These are phyloP conservation scores for Calonectria naviculata DNA, from an alignment of 2,329 filamentous ascomycete species.

Conservation along the genomic window DNA sequence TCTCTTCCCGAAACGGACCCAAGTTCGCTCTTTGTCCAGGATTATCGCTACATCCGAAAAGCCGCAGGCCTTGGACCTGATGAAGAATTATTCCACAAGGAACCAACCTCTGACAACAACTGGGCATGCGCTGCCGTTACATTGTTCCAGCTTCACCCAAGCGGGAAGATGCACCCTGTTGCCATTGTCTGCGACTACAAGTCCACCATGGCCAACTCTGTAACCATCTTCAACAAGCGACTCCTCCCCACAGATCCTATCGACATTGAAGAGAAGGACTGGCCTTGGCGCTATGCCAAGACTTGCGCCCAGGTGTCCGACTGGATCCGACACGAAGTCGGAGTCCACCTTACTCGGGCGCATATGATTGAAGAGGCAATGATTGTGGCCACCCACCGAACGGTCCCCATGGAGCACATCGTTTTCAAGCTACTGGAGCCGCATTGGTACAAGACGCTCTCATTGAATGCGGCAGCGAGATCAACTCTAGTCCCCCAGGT, in stretches of 20 bases:
- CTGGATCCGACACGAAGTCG: constrained; percentile 60
- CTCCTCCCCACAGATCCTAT: constrained; percentile 44
- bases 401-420: constrained; percentile 53
- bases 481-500: constrained; percentile 56
- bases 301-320: constrained; percentile 59
- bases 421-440: constrained; percentile 56
- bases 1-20: constrained; percentile 41
- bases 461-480: constrained; percentile 60
- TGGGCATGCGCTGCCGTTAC: constrained; percentile 54
- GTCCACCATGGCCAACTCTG: constrained; percentile 53
- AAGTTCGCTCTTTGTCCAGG: constrained; percentile 53
- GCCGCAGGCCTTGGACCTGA: constrained; percentile 45
- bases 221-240: constrained; percentile 61
- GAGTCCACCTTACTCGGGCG: constrained; percentile 56
- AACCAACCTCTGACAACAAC: constrained; percentile 41
- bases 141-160: constrained; percentile 54
- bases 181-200: constrained; percentile 61
- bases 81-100: constrained; percentile 42
- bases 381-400: constrained; percentile 58
- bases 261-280: constrained; percentile 48
- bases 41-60: constrained; percentile 55
- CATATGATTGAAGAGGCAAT: constrained; percentile 61
- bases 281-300: constrained; percentile 65
- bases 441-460: constrained; percentile 62
- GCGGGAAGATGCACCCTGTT: constrained; percentile 59